Percentiles rank a stretch among this genome's conserved stretches.
Conservation (phyloP, 2,329 filamentous ascomycete species). For the Microdochium trichocladiopsis region DNA sequence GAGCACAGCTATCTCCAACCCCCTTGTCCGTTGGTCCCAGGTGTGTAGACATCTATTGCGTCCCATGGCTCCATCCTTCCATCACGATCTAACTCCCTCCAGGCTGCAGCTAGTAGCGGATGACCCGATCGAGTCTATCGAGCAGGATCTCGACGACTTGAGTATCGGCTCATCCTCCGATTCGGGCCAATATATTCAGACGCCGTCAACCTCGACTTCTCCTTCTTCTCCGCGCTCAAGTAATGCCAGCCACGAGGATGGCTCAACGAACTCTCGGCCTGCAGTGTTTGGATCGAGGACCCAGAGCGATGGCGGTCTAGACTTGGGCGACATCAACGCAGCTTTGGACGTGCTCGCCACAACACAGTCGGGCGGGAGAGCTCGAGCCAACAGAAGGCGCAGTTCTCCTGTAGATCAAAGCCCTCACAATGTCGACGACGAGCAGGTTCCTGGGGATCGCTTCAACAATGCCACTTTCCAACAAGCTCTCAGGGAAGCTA, state of each 20-base stretch:
- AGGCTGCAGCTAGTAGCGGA: no score
- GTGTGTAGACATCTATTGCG: no score
- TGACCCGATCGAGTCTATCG: not conserved
- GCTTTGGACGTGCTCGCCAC: not conserved
- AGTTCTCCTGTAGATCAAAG: not conserved
- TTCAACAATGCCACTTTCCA: slow-evolving; percentile 29
- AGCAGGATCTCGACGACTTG: not conserved
- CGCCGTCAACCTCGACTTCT: not conserved
- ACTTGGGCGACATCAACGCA: not conserved
- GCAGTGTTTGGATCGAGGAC: not conserved
- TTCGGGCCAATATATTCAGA: not conserved
- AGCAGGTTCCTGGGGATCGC: slow-evolving; percentile 23
- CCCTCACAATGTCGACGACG: slow-evolving; percentile 13
- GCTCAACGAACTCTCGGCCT: not conserved
- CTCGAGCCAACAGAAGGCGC: not conserved
- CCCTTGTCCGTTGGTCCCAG: no score
- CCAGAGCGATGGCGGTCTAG: not conserved
- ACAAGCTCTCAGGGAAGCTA: slow-evolving; percentile 22
- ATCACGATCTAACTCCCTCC: not conserved
- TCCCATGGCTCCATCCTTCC: not conserved
- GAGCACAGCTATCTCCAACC: no score
- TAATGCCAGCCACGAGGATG: not conserved
- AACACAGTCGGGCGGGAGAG: not conserved
- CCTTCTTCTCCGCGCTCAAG: not conserved
- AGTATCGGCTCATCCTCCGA: not conserved